Evolutionary conservation across 2,329 filamentous ascomycete genomes (phyloP).

Genomic region (Dothideomycetes sp.): DNA sequence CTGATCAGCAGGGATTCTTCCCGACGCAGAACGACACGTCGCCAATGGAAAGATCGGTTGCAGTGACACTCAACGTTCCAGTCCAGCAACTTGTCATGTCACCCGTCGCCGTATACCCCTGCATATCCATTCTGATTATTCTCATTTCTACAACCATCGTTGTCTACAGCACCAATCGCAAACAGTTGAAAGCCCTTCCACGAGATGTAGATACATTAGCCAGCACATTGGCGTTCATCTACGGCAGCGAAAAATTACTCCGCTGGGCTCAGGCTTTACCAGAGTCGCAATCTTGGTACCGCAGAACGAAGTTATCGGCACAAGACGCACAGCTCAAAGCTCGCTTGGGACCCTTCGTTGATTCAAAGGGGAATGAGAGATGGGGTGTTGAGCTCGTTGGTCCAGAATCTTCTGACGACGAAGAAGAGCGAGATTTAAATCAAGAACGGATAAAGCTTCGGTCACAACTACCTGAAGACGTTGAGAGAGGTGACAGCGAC

Average conservation of each 20-base stretch:
- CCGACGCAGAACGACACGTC: background rate
- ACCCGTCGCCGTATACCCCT: background rate
- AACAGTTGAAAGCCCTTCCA: background rate
- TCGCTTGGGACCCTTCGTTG: background rate
- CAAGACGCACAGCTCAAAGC: background rate
- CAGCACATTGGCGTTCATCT: background rate
- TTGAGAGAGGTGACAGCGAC: too few relatives aligned
- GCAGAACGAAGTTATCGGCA: background rate
- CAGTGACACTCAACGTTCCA: background rate
- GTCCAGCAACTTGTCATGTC: background rate
- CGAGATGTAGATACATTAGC: slow-evolving; percentile 1
- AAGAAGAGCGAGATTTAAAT: too few relatives aligned
- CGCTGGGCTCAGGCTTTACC: background rate
- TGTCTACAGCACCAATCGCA: background rate
- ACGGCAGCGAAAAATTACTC: background rate
- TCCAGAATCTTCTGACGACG: too few relatives aligned
- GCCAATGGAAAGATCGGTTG: background rate
- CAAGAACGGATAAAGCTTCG: too few relatives aligned
- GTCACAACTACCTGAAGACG: too few relatives aligned
- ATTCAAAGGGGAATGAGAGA: background rate
- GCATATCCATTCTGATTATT: background rate
- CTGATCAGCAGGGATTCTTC: background rate
- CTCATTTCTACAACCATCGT: background rate
- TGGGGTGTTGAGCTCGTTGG: slow-evolving; percentile 1
- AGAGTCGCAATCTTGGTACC: background rate